These are phyloP conservation scores for Pseudoneurospora amorphoporcata DNA, from an alignment of 495 filamentous ascomycete genomes.

Conservation along the genomic window DNA sequence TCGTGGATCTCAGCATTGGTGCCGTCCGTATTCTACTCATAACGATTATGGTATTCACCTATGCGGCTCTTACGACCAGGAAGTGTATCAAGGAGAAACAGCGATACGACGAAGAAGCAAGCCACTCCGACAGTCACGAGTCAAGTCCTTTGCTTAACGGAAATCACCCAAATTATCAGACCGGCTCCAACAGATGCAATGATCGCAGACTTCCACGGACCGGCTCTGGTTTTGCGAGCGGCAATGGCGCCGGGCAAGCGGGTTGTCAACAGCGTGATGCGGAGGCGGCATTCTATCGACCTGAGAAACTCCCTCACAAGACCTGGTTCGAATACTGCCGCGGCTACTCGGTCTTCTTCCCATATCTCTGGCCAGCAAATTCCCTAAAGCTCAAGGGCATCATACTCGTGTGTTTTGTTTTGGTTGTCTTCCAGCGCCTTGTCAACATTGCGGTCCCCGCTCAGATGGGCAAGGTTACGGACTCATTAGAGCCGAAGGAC, in stretches of 20 bases:
- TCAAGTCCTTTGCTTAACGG: constrained; percentile 40
- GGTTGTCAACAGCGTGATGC: constrained; percentile 30
- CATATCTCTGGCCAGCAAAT: constrained; percentile 86
- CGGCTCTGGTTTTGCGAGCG: constrained; percentile 17
- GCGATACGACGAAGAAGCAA: constrained; percentile 30
- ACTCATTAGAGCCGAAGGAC: constrained; percentile 40
- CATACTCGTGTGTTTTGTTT: constrained; percentile 67
- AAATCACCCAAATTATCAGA: constrained; percentile 22
- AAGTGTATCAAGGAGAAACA: constrained; percentile 22
- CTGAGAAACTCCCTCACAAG: constrained; percentile 33
- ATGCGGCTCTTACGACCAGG: constrained; percentile 19
- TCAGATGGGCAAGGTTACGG: constrained; percentile 64
- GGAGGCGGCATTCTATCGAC: constrained; percentile 43
- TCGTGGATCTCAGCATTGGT: constrained; percentile 39
- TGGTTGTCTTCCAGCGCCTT: constrained; percentile 65
- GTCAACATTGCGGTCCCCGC: constrained; percentile 74
- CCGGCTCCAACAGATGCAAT: constrained; percentile 19
- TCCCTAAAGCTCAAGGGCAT: constrained; percentile 58
- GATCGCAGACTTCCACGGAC: not conserved
- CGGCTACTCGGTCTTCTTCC: constrained; percentile 82
- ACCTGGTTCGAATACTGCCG: constrained; percentile 64
- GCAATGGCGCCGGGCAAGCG: constrained; percentile 12
- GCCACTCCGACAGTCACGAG: constrained; percentile 35
- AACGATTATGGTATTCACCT: constrained; percentile 31
- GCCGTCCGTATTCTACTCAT: constrained; percentile 32